Evolutionary conservation across 2,329 filamentous ascomycete genomes (phyloP), one percentile per base, ranked within the genome.

Genomic region (Penicillium vulpinum): DNA sequence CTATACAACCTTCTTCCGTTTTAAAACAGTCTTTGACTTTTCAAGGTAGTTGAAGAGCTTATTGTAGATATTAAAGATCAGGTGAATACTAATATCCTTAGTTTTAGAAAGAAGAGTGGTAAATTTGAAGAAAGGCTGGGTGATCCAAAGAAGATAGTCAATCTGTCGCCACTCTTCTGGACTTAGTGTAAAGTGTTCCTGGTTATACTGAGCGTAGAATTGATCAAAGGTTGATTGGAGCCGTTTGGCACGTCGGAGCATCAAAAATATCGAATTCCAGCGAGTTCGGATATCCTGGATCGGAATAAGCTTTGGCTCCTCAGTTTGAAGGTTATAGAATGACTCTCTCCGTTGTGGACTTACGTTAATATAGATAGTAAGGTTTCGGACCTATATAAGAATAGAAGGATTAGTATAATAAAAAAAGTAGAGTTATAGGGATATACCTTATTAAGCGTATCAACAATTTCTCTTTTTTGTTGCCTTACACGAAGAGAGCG

Each of bases 1-100:
- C 51, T 44, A 62, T 5, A 22, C 26, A 31, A 60, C 54, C 16
- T 45, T 53, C 39, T 63, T 63, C 33, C 38, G 33, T 48, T 26
- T 48, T 38, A 49, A 39, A 10, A 15, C 16, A 46, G n/a, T 46
- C 16, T 31, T 57, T 26, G 44, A 53, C n/a, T 41, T 45, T 44
- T 63, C 26, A 52, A 63, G 36, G 38, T 63, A 26, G 4, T 51
- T 26, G 36, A 61, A 60, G 13, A 62, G 61, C 31, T 52, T 53
- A 41, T 62, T 62, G 24, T 61, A 62, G 28, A 58, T 58, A 13
- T 16, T 31, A 22, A 50, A 50, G 7, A 50, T 33, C 10, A 5
- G 10, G 13, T 29, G 22, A 22, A 39, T 38, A 29, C 8, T 50
- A 31, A 40, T 33, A 50, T 50, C 44, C 29, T 47, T 47, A 15